phyloP scores from a whole-genome alignment of 805 yeast genomes.

The Candida insectorum region DNA sequence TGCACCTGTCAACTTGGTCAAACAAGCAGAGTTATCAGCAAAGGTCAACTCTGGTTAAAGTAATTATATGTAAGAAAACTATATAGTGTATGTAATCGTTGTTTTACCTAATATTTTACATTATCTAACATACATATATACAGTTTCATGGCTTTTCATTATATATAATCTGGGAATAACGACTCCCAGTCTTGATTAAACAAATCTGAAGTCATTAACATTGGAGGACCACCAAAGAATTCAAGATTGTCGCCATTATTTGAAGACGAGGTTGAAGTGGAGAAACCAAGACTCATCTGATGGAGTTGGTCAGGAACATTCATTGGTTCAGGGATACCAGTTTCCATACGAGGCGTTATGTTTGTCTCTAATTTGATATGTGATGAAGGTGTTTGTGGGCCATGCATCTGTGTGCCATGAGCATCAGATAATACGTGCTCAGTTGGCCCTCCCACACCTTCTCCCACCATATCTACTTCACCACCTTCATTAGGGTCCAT shows the following conservation, averaged over 20 bases:
- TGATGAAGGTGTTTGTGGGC: neutral
- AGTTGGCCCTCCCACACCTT: too few species aligned
- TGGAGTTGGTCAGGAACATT: constrained; percentile 3
- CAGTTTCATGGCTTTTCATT: neutral
- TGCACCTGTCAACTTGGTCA: constrained; percentile 33
- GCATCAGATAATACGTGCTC: too few species aligned
- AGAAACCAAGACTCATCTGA: constrained; percentile 5
- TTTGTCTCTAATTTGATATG: neutral
- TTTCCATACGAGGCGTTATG: too few species aligned
- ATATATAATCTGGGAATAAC: constrained; percentile 44
- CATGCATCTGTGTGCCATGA: too few species aligned
- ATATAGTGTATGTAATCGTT: too few species aligned
- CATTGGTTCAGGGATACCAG: neutral
- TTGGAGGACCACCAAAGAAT: constrained; percentile 51
- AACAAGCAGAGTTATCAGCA: constrained; percentile 33
- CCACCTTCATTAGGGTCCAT: too few species aligned
- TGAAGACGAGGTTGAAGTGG: constrained; percentile 5
- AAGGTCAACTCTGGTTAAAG: constrained; percentile 18
- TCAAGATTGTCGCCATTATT: constrained; percentile 17
- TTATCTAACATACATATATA: too few species aligned
- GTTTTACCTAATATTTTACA: neutral
- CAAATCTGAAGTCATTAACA: constrained; percentile 48
- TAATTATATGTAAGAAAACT: too few species aligned
- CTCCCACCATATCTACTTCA: too few species aligned
- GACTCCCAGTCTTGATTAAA: constrained; percentile 49